Percentiles rank a stretch among this genome's conserved stretches.
These are phyloP conservation scores for Cladorrhinum sp. DNA, from an alignment of 2,329 filamentous ascomycete species.

Conservation along the genomic window DNA sequence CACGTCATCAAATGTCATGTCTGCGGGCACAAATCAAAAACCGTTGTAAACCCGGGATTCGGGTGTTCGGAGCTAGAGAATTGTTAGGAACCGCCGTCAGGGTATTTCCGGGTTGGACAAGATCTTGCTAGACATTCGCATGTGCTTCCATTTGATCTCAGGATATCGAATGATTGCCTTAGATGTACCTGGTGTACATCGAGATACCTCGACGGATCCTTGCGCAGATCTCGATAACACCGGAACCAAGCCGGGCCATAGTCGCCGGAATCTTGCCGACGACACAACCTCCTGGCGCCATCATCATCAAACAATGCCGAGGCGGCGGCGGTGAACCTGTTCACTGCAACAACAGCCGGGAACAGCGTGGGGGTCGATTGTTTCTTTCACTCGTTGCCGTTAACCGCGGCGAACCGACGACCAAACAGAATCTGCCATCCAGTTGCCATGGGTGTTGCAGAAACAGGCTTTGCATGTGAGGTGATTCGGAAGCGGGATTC, in stretches of 20 bases:
- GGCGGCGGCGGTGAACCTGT: neutral
- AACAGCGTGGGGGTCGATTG: neutral
- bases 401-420: neutral
- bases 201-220: slow-evolving; percentile 5
- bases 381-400: neutral
- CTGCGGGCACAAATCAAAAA: neutral
- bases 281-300: neutral
- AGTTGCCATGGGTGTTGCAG: neutral
- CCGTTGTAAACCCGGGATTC: neutral
- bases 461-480: neutral
- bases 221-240: slow-evolving; percentile 10
- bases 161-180: neutral
- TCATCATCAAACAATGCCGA: neutral
- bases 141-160: neutral
- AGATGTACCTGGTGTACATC: slow-evolving; percentile 1
- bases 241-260: neutral
- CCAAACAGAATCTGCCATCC: neutral
- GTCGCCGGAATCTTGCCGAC: neutral
- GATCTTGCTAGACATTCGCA: neutral
- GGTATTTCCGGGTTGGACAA: neutral
- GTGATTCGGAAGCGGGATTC: neutral
- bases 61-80: neutral
- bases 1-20: neutral
- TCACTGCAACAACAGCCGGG: neutral
- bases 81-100: neutral